Base-by-base conservation (phyloP, 2,329 filamentous ascomycete species). In the Westerdykella sp. region DNA sequence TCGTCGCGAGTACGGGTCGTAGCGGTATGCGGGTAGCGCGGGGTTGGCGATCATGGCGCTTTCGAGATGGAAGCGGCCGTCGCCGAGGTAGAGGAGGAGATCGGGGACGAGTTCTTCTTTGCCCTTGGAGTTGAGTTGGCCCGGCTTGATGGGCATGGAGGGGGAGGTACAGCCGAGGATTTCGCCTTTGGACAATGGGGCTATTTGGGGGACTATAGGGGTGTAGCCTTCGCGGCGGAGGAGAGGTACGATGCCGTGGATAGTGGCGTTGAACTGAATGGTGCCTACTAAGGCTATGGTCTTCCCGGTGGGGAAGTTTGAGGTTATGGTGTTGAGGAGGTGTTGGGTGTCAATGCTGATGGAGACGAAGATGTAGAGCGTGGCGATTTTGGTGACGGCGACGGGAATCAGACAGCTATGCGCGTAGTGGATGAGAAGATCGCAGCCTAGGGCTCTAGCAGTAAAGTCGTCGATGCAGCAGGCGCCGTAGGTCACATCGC, bases 31-130 rank as follows among this genome's bases (percentile, higher is more conserved):
- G 1, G 91, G 87, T 30, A 96, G 80, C 5, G 74, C 70, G 0
- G 94, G 93, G 69, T 98, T 98, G 63, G 97, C 93, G 53, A 98
- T 98, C 91, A 98, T 98, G 60, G 94, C 91, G 59, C 87, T 94
- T 69, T 98, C 93, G 35, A 98, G 84, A 65, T 98, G 93, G 73
- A 96, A 96, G 46, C 90, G 80, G 11, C 90, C 90, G 61, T 96
- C 90, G 37, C 90, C 90, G 12, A 96, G 80, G 64, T 96, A 96
- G 1, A 96, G 73, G 37, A 96, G 84, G 50, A 88, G 69, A 60
- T 95, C 87, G 31, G 74, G 71, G 4, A 68, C 62, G 39, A 54
- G 55, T 23, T 59, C 60, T 22, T 68, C 65, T 34, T 68, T 70
- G 37, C 78, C 77, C 10, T 73, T 73, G 10, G 76, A 47, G 66